A percentile compares a stretch with the other conserved stretches of the same genome.
Conservation (phyloP, 2,329 filamentous ascomycete species). For the Mycosphaerelloides madeirae region DNA sequence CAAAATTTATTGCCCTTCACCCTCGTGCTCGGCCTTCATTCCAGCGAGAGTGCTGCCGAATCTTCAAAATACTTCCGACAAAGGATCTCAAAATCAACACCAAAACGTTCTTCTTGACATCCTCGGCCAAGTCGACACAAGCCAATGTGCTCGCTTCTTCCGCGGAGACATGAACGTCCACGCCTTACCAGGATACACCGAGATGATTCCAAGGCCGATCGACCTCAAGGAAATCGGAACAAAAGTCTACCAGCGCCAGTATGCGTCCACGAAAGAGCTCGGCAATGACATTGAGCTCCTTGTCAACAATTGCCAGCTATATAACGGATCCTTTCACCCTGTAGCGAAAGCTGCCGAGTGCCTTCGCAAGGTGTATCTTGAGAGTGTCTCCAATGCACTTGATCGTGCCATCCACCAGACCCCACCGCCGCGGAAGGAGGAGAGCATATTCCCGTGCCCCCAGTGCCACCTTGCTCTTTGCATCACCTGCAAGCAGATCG, state of each 20-base stretch:
- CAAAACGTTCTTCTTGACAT: conserved; percentile 6
- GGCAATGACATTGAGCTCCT: conserved; percentile 13
- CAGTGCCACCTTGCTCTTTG: conserved; percentile 43
- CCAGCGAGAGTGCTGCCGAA: conserved; percentile 24
- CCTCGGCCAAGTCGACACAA: conserved; percentile 6
- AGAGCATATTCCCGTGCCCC: conserved; percentile 38
- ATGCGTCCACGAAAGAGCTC: conserved; percentile 9
- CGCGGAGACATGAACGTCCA: conserved; percentile 7
- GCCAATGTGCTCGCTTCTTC: conserved; percentile 18
- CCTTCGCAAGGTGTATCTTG: conserved; percentile 6
- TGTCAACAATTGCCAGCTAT: conserved; percentile 6
- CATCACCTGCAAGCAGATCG: conserved; percentile 39
- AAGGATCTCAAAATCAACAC: conserved; percentile 2
- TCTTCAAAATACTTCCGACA: not conserved
- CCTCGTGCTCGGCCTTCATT: conserved; percentile 48
- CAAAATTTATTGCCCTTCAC: conserved; percentile 47
- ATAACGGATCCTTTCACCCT: conserved; percentile 13
- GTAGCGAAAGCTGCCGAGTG: conserved; percentile 10
- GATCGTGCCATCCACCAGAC: not conserved
- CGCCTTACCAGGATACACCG: conserved; percentile 4
- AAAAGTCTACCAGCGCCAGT: conserved; percentile 2
- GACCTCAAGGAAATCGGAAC: conserved; percentile 10
- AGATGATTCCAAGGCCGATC: conserved; percentile 6
- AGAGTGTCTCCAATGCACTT: conserved; percentile 2
- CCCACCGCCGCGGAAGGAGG: not conserved